Evolutionary conservation across 108 stramenopile species (phyloP).

Genomic region (Cyclotella sp.): DNA sequence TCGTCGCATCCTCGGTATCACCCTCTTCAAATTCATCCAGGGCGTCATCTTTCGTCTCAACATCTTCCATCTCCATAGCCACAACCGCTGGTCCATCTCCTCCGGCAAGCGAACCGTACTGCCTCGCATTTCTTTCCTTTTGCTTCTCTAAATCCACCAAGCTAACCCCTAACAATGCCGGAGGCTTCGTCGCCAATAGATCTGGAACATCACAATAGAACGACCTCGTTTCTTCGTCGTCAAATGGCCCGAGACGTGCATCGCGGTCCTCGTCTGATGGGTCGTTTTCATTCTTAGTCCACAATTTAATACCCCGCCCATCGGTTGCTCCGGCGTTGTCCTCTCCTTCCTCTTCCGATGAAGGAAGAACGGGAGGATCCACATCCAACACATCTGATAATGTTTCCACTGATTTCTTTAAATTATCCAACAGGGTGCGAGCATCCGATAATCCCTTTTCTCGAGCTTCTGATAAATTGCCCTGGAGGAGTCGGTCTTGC

Average conservation of each 20-base stretch:
- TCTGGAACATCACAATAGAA: slow-evolving; percentile 97
- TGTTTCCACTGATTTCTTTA: slow-evolving; percentile 78
- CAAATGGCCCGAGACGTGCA: slow-evolving; percentile 83
- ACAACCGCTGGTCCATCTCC: slow-evolving; percentile 31
- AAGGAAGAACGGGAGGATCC: slow-evolving; percentile 68
- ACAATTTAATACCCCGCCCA: slow-evolving; percentile 72
- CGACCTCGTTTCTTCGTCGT: slow-evolving; percentile 87
- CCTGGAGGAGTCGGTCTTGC: slow-evolving; percentile 88
- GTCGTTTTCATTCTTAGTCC: slow-evolving; percentile 76
- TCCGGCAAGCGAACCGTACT: slow-evolving; percentile 62
- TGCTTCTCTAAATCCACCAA: slow-evolving; percentile 77
- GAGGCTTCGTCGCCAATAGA: slow-evolving; percentile 88
- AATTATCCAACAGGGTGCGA: slow-evolving; percentile 76
- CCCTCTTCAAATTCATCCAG: slow-evolving; percentile 54
- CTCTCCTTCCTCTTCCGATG: slow-evolving; percentile 75
- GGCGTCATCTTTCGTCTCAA: slow-evolving; percentile 42
- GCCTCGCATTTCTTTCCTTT: slow-evolving; percentile 66
- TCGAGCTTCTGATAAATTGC: slow-evolving; percentile 85
- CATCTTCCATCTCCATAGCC: slow-evolving; percentile 35
- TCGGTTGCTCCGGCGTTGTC: slow-evolving; percentile 49
- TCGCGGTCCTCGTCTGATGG: slow-evolving; percentile 60
- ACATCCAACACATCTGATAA: slow-evolving; percentile 81
- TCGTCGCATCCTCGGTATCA: slow-evolving; percentile 61
- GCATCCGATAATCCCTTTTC: slow-evolving; percentile 91
- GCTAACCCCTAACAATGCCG: slow-evolving; percentile 83